Conservation (phyloP, 2,329 filamentous ascomycete genomes). For the Phyllosticta capitalensis region DNA sequence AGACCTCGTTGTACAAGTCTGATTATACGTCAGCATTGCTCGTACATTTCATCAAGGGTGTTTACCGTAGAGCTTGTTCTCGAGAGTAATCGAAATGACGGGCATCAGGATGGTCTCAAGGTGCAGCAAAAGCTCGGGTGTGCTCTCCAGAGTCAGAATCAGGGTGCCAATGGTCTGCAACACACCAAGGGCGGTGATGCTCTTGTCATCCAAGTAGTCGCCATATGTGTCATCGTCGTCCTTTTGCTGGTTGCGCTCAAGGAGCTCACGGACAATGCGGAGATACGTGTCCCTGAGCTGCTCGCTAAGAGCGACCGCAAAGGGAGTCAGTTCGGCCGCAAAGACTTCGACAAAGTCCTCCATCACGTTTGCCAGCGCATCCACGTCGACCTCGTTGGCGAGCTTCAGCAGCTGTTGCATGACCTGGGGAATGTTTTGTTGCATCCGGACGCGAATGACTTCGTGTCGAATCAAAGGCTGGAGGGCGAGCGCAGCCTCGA, state of each 20-base stretch:
- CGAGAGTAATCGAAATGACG: conserved; percentile 87
- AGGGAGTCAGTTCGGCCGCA: conserved; percentile 90
- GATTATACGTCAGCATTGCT: conserved; percentile 12
- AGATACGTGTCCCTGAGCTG: conserved; percentile 94
- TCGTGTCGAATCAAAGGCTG: conserved; percentile 95
- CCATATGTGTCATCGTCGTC: conserved; percentile 71
- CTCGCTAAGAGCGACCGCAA: conserved; percentile 90
- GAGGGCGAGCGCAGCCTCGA: conserved; percentile 85
- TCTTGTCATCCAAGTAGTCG: conserved; percentile 95
- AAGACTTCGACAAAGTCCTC: conserved; percentile 99
- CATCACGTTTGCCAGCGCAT: conserved; percentile 97
- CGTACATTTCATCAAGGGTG: conserved; percentile 10
- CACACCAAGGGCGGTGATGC: conserved; percentile 91
- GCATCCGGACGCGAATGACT: conserved; percentile 88
- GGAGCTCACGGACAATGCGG: conserved; percentile 79
- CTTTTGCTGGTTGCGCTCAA: conserved; percentile 73
- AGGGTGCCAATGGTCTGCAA: conserved; percentile 95
- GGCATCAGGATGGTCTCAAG: conserved; percentile 96
- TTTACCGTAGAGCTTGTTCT: conserved; percentile 90
- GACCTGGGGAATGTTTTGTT: conserved; percentile 94
- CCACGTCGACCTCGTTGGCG: conserved; percentile 95
- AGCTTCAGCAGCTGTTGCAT: conserved; percentile 98
- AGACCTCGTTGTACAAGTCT: conserved; percentile 96
- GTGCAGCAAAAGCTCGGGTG: conserved; percentile 86
- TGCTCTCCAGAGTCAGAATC: conserved; percentile 93